Base-by-base conservation (phyloP, 169 alveolate genomes). In the Sarcocystis neurona region DNA sequence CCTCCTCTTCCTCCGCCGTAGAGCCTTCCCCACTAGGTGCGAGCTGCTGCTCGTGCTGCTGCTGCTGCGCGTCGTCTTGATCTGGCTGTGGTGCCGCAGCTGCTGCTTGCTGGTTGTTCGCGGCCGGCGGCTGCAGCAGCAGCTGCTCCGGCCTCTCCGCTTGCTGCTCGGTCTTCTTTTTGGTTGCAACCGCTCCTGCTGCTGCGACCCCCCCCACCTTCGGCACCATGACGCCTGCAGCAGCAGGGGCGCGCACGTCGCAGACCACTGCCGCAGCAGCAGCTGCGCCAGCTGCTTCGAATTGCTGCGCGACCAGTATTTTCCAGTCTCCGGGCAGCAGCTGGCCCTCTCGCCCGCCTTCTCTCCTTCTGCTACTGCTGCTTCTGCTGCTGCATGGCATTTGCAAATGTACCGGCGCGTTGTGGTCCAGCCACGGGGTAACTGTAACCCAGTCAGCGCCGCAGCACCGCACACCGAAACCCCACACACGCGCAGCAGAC, bases 181-280 rank as follows among this genome's bases (percentile, higher is more conserved):
- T n/a, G n/a, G n/a, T n/a, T n/a, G n/a, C n/a, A n/a, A n/a, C n/a
- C n/a, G n/a, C n/a, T n/a, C 80, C 89, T 12, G 89, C 89, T 39
- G 48, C 79, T 63, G 89, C 89, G 34, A 79, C 89, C 60, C 80
- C 89, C 80, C 63, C 89, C 89, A 84, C 60, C 80, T 84, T 79
- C 53, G 63, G 48, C 80, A 68, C 89, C 89, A 79, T 84, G 89
- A 27, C 72, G 43, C 79, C 79, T 58, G 37, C 44, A 79, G 66
- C 63, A 79, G 2, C 89, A 60, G 44, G 63, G 2, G 39, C 89
- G 58, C 50, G 89, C 58, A 4, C 89, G 79, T 23, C 80, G 89
- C 27, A 79, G 89, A n/a, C 63, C 63, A 50, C 89, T 84, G 44
- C 60, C 66, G 23, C 82, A 1, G 85, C 85, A 41, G 87, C 88